Evolutionary conservation across 805 yeast genomes (phyloP), one percentile per base, ranked within the genome.

Genomic region (Saitoella complicata): DNA sequence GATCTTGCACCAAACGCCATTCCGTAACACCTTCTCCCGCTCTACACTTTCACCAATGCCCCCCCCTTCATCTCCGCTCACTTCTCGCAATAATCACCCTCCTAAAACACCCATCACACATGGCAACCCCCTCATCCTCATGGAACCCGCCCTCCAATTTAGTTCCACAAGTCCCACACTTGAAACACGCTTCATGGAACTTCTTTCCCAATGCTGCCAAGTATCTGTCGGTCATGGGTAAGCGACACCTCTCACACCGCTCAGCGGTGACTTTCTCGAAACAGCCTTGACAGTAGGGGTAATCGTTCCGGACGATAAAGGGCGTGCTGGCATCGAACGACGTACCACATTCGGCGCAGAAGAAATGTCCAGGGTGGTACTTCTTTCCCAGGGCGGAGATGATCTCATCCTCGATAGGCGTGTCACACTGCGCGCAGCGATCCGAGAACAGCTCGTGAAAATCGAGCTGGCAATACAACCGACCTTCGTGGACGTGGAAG

Each of bases 281-380:
- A 41, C 64, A 60, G 5, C 41, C 37, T 21, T 39, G 49, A 35
- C 64, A 60, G 46, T 56, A 45, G 9, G 54, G 52, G 36, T 45
- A 40, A 32, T 51, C 41, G 29, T 48, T 53, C 21, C 52, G 50
- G 21, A 50, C 46, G 35, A 50, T 55, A 41, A 54, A 58, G 7
- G 52, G 46, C 5, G 46, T 51, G 5, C 46, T 39, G 11, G 45
- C 43, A 7, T 40, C 40, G 43, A 58, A 53, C 7, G 56, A 52
- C 29, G 44, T 44, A 37, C 37, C 32, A 34, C 64, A 60, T 9
- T 54, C 59, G 12, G 55, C 53, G 45, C 64, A 60, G 40, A 55
- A 58, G 44, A 60, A 60, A 34, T 60, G 64, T 30, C 52, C 58
- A 7, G 44, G 47, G 44, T 60, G 64, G 51, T 51, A 60, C 7